Conservation (phyloP, 148 eudicot species). For the Fallopia convolvulus region DNA sequence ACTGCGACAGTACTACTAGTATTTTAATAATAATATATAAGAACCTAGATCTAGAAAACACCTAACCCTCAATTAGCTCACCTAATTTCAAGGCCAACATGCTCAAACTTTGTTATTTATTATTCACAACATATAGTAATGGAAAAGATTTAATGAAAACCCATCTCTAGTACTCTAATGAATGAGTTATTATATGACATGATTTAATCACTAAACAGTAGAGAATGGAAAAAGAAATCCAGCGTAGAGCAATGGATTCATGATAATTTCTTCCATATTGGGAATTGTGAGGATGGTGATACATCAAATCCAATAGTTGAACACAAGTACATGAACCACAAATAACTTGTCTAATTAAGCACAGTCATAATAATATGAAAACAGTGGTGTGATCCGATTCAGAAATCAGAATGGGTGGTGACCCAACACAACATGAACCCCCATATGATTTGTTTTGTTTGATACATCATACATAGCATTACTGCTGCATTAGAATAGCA, state of each 20-base stretch:
- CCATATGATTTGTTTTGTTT: neutral
- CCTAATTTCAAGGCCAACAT: constrained; percentile 9
- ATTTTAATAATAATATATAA: neutral
- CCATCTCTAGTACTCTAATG: too few relatives aligned
- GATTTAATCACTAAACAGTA: neutral
- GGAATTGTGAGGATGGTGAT: constrained; percentile 3
- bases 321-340: neutral
- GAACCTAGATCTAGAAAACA: constrained; percentile 1
- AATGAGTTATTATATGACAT: neutral
- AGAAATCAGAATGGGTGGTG: neutral
- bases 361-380: neutral
- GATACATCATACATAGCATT: neutral
- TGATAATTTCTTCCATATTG: neutral
- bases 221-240: neutral
- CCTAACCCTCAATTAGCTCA: constrained; percentile 4
- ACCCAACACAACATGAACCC: neutral
- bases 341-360: neutral
- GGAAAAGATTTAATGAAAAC: neutral
- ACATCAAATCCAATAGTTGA: constrained; percentile 1
- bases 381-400: neutral
- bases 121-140: neutral
- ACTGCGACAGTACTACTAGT: too few relatives aligned
- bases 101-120: neutral
- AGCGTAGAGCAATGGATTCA: neutral
- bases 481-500: too few relatives aligned